Conservation (phyloP, 371 early-diverging fungal species). For the Rhizopus arrhizus region DNA sequence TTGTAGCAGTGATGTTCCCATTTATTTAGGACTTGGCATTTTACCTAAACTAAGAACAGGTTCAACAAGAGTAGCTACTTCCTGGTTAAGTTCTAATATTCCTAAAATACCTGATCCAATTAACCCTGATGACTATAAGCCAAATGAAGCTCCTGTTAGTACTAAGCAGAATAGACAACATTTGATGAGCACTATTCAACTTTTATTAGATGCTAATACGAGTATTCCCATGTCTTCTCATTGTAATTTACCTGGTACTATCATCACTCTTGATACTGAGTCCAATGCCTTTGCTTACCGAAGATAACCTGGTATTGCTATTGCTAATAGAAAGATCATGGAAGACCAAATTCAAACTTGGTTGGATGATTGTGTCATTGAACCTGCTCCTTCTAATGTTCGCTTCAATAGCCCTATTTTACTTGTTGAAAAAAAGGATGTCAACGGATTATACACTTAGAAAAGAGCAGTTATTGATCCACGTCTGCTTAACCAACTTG, state of each 20-base stretch:
- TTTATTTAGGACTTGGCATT: constrained; percentile 5
- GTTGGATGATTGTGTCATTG: constrained; percentile 11
- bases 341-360: constrained; percentile 7
- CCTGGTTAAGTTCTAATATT: not conserved
- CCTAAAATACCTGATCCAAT: constrained; percentile 6
- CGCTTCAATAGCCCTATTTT: constrained; percentile 3
- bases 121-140: constrained; percentile 3
- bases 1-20: no score
- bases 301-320: not conserved
- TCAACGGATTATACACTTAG: not conserved
- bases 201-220: not conserved
- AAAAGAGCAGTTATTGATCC: constrained; percentile 3
- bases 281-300: not conserved
- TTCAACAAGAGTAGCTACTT: not conserved
- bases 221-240: not conserved
- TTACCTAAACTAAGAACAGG: not conserved
- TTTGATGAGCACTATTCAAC: not conserved
- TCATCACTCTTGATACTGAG: not conserved
- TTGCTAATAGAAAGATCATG: not conserved
- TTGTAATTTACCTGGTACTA: constrained; percentile 13
- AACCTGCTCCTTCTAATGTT: not conserved
- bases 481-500: no score
- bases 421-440: constrained; percentile 5
- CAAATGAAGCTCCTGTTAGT: not conserved
- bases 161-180: not conserved